These are phyloP conservation scores for Eimeria tenella DNA, from an alignment of 169 alveolate species.

Conservation along the genomic window DNA sequence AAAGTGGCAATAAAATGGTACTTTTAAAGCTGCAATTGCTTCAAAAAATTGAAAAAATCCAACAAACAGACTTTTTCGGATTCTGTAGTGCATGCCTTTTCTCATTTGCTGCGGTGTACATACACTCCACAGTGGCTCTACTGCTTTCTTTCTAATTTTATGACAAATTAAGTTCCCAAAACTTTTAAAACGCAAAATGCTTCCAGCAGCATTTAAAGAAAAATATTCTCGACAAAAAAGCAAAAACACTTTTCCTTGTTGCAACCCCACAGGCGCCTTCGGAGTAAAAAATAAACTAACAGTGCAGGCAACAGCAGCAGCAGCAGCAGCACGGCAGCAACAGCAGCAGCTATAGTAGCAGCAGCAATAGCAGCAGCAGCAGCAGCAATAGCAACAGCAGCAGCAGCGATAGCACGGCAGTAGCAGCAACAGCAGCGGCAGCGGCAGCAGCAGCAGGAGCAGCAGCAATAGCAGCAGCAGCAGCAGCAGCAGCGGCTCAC, in stretches of 20 bases:
- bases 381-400: background rate
- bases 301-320: background rate
- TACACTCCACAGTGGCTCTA: background rate
- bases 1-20: too few relatives aligned
- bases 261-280: background rate
- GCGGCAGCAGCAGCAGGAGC: slow-evolving; percentile 13
- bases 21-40: too few relatives aligned
- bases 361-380: background rate
- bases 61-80: too few relatives aligned
- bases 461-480: background rate
- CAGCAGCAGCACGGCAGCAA: background rate
- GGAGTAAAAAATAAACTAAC: background rate
- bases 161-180: background rate
- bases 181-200: background rate
- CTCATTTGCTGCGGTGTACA: background rate
- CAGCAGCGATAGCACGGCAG: background rate
- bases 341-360: background rate
- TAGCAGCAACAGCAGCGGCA: background rate
- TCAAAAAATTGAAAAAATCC: too few relatives aligned
- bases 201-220: background rate
- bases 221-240: background rate
- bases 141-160: background rate
- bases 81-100: too few relatives aligned
- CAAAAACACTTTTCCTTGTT: background rate
- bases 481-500: background rate